These are phyloP conservation scores for Polyporus arcularius DNA, from an alignment of 768 basidiomycete species.

Conservation along the genomic window DNA sequence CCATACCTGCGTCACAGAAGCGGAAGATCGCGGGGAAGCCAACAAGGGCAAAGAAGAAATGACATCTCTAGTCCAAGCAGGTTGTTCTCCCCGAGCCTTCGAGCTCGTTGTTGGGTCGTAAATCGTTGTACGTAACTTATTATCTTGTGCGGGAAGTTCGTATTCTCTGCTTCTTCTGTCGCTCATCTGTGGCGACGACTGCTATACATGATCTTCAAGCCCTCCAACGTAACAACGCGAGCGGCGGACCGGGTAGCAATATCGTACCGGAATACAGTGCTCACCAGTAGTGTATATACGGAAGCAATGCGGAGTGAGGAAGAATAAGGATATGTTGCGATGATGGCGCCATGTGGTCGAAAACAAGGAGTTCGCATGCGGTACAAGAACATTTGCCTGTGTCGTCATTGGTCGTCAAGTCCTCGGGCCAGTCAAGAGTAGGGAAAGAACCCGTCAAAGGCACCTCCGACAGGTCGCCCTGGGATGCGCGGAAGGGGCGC, in stretches of 20 bases:
- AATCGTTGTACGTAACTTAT: not conserved
- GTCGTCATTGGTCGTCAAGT: not conserved
- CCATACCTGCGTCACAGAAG: slow-evolving; percentile 14
- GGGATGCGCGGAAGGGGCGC: not conserved
- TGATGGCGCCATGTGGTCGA: not conserved
- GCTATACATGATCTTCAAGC: too few relatives aligned
- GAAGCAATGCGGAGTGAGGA: not conserved
- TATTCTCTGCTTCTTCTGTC: too few relatives aligned
- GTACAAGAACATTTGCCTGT: not conserved
- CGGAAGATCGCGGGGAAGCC: slow-evolving; percentile 25
- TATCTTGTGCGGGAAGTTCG: not conserved
- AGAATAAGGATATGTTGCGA: not conserved
- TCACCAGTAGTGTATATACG: not conserved
- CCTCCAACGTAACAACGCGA: too few relatives aligned
- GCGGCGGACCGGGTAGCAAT: not conserved
- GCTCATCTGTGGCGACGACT: too few relatives aligned
- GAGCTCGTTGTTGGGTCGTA: not conserved
- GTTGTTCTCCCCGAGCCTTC: not conserved
- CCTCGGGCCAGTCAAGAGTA: not conserved
- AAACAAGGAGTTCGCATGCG: not conserved
- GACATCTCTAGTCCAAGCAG: not conserved
- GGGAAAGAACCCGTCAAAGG: slow-evolving; percentile 30
- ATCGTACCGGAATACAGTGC: not conserved
- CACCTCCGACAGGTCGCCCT: slow-evolving; percentile 10
- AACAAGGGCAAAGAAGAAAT: slow-evolving; percentile 26